A percentile compares a stretch with the other conserved stretches of the same genome.
These are phyloP conservation scores for Trypanosoma melophagium DNA, from an alignment of 208 protist species.

Conservation along the genomic window DNA sequence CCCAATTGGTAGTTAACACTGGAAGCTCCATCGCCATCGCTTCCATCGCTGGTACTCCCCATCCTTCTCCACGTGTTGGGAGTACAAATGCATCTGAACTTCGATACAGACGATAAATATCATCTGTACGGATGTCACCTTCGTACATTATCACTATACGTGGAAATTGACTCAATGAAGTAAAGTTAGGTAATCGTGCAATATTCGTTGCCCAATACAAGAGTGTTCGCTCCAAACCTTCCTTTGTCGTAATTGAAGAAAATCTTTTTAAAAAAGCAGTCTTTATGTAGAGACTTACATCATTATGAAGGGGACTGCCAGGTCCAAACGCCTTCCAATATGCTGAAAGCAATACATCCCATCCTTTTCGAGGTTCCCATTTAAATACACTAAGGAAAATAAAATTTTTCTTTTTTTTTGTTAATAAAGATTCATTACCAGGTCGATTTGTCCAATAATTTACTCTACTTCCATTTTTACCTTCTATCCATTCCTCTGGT, in stretches of 20 bases:
- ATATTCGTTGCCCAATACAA: constrained; percentile 5
- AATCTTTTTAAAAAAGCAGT: neutral
- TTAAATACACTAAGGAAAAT: constrained; percentile 70
- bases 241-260: neutral
- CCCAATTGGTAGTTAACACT: constrained; percentile 45
- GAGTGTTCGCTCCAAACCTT: constrained; percentile 5
- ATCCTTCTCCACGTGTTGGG: constrained; percentile 74
- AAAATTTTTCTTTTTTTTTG: constrained; percentile 25
- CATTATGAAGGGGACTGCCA: constrained; percentile 4
- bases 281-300: constrained; percentile 17
- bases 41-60: constrained; percentile 53
- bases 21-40: constrained; percentile 66
- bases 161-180: constrained; percentile 29
- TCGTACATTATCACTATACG: constrained; percentile 36
- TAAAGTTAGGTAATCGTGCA: constrained; percentile 20
- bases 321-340: constrained; percentile 50
- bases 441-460: constrained; percentile 27
- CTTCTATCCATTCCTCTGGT: neutral
- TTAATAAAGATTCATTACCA: constrained; percentile 9
- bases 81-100: constrained; percentile 84
- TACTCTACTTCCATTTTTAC: neutral
- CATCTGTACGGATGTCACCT: neutral
- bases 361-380: constrained; percentile 69
- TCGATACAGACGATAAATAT: constrained; percentile 67
- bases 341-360: constrained; percentile 54